Conservation (phyloP, 1,284 basidiomycete species). For the Cutaneotrichosporon spelunceum region DNA sequence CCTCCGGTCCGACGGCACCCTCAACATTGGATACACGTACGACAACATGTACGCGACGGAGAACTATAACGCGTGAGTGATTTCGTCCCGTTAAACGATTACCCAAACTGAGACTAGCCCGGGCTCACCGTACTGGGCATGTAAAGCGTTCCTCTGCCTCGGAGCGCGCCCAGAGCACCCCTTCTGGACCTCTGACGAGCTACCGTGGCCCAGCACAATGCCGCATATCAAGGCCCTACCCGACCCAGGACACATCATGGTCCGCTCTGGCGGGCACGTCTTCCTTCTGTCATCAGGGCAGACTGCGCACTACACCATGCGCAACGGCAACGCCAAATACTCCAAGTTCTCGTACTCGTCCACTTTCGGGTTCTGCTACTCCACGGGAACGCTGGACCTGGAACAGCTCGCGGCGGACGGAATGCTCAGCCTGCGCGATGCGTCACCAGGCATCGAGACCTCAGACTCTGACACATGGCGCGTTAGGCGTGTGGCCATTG, state of each 20-base stretch:
- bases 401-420: constrained; percentile 69
- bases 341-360: constrained; percentile 71
- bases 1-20: constrained; percentile 61
- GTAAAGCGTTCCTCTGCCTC: constrained; percentile 70
- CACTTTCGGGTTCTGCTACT: constrained; percentile 71
- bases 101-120: constrained; percentile 74
- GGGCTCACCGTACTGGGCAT: constrained; percentile 73
- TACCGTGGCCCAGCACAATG: constrained; percentile 58
- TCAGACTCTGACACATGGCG: constrained; percentile 65
- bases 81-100: constrained; percentile 49
- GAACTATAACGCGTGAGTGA: constrained; percentile 9
- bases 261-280: constrained; percentile 58
- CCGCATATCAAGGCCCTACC: constrained; percentile 56
- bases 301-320: constrained; percentile 72
- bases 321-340: constrained; percentile 72
- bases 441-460: constrained; percentile 50
- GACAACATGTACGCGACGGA: constrained; percentile 11
- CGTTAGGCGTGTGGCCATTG: constrained; percentile 61
- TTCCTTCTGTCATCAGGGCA: constrained; percentile 72
- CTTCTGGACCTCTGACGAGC: constrained; percentile 66
- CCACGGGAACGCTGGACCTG: constrained; percentile 64
- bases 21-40: constrained; percentile 64
- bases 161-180: constrained; percentile 63
- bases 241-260: constrained; percentile 67
- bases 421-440: constrained; percentile 64